These are phyloP conservation scores for Suillus placidus DNA, from an alignment of 768 basidiomycete genomes.

Conservation along the genomic window DNA sequence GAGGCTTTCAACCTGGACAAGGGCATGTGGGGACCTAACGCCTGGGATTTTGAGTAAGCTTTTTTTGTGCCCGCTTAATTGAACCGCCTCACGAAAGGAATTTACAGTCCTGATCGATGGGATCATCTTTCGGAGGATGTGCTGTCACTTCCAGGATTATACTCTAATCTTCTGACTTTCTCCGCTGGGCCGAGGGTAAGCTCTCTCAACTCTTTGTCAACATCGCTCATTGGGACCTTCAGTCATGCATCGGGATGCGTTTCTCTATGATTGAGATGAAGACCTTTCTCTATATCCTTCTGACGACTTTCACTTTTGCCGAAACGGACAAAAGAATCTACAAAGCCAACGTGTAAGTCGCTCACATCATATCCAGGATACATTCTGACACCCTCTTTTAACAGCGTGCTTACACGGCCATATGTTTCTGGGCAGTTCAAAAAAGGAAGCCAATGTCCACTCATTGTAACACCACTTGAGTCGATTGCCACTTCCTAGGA, in stretches of 20 bases:
- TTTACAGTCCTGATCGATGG: conserved; percentile 77
- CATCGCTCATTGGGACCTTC: conserved; percentile 12
- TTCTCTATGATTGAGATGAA: conserved; percentile 88
- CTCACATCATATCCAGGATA: neutral
- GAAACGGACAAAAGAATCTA: conserved; percentile 54
- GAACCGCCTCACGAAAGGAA: neutral
- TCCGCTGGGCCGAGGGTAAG: conserved; percentile 81
- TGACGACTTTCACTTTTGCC: conserved; percentile 66
- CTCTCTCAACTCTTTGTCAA: conserved; percentile 12
- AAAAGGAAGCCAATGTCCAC: conserved; percentile 65
- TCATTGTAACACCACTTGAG: conserved; percentile 43
- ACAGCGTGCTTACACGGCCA: conserved; percentile 66
- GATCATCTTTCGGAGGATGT: conserved; percentile 73
- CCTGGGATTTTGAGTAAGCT: conserved; percentile 78
- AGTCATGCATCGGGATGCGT: conserved; percentile 84
- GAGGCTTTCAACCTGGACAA: conserved; percentile 83
- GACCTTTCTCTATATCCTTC: conserved; percentile 67
- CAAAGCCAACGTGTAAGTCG: conserved; percentile 64
- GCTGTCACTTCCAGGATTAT: conserved; percentile 67
- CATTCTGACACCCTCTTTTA: neutral
- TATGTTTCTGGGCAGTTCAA: conserved; percentile 55
- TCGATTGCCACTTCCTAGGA: neutral
- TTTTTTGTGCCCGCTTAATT: conserved; percentile 9
- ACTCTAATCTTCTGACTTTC: conserved; percentile 71
- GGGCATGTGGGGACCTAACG: conserved; percentile 77